Percentiles rank a stretch among this genome's conserved stretches.
Evolutionary conservation across 768 basidiomycete species (phyloP).

Genomic region (Tulasnella calospora): DNA sequence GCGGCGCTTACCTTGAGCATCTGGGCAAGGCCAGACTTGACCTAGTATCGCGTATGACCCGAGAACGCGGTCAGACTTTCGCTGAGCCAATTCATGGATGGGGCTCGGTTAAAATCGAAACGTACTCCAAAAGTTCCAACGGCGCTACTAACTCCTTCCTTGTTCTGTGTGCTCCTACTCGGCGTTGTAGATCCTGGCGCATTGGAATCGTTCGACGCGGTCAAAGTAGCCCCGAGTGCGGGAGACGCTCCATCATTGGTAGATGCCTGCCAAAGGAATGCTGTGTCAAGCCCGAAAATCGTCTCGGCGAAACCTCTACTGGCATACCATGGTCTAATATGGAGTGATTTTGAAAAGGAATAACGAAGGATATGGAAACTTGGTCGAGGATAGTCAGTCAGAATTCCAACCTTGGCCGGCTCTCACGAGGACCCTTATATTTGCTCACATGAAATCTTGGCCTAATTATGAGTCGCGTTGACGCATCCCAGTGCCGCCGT

Average conservation of each 20-base stretch:
- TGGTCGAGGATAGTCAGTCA: constrained; percentile 9
- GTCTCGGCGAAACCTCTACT: not conserved
- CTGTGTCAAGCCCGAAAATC: not conserved
- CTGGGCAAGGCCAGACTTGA: constrained; percentile 91
- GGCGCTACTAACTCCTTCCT: constrained; percentile 27
- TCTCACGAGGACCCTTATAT: not conserved
- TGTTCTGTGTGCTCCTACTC: not conserved
- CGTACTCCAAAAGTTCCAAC: constrained; percentile 69
- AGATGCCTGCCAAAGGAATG: not conserved
- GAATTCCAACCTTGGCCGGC: not conserved
- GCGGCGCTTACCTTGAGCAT: constrained; percentile 74
- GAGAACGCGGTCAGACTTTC: constrained; percentile 13
- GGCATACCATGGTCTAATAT: not conserved
- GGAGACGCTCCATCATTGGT: not conserved
- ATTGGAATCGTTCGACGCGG: not conserved
- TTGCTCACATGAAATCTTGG: not conserved
- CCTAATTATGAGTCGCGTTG: constrained; percentile 8
- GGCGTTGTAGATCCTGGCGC: not conserved
- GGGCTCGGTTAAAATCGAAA: constrained; percentile 17
- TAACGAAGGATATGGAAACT: not conserved
- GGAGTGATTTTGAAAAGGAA: not conserved
- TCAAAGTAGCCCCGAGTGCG: not conserved
- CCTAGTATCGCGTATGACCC: constrained; percentile 42
- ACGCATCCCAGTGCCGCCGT: not conserved
- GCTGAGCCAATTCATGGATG: not conserved